phyloP scores from a whole-genome alignment of 2,329 filamentous ascomycete genomes.

The Arthrinium phaeospermum region DNA sequence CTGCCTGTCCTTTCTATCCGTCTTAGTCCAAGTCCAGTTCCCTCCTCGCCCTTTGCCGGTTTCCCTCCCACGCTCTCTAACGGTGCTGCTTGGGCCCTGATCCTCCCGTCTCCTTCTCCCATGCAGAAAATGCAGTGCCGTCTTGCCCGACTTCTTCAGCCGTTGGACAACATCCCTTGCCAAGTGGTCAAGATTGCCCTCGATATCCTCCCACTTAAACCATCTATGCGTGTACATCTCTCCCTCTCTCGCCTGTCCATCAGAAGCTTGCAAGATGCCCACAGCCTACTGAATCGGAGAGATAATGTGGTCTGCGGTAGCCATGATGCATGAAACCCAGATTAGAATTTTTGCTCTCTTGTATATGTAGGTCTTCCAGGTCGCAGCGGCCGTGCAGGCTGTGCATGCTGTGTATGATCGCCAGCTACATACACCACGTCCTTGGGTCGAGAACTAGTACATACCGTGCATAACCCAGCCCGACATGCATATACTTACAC shows the following conservation, averaged over 20 bases:
- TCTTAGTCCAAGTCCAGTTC: not conserved
- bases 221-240: not conserved
- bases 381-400: slow-evolving; percentile 4
- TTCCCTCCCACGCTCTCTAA: not conserved
- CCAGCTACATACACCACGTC: not conserved
- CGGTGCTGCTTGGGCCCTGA: not conserved
- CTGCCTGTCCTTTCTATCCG: not conserved
- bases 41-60: not conserved
- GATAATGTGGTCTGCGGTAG: not conserved
- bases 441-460: not conserved
- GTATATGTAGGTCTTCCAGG: not conserved
- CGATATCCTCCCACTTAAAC: not conserved
- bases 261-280: not conserved
- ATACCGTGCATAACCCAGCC: not conserved
- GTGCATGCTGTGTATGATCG: slow-evolving; percentile 16
- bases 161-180: not conserved
- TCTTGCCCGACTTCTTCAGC: not conserved
- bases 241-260: not conserved
- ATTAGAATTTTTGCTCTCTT: slow-evolving; percentile 12
- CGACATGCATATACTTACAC: not conserved
- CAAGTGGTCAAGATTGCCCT: not conserved
- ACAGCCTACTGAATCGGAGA: slow-evolving; percentile 16
- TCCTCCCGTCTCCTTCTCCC: not conserved
- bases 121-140: not conserved
- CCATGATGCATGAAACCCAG: not conserved